phyloP scores from a whole-genome alignment of 768 basidiomycete species.

The Amylocystis lapponica region DNA sequence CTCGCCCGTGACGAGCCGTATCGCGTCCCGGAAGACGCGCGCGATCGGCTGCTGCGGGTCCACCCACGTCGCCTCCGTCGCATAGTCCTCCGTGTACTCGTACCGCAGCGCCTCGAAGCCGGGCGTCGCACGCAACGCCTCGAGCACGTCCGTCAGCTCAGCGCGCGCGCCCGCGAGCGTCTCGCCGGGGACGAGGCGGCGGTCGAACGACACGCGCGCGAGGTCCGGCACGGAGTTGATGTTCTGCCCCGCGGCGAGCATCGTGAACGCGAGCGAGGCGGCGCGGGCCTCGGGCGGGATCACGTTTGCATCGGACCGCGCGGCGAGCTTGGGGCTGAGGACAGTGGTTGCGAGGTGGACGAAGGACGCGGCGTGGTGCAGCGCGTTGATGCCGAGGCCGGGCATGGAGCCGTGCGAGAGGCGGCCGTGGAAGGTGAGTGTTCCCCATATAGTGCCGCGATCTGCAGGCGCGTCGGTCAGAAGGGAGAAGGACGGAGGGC shows the following conservation, averaged over 20 bases:
- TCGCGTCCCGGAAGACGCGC: constrained; percentile 1
- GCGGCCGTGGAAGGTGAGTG: constrained; percentile 2
- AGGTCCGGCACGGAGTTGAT: constrained; percentile 3
- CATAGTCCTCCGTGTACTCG: constrained; percentile 4
- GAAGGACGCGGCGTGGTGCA: constrained; percentile 3
- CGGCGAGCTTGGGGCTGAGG: not conserved
- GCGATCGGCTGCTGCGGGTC: constrained; percentile 5
- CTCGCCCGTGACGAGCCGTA: constrained; percentile 1
- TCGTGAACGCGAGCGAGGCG: constrained; percentile 1
- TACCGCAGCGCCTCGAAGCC: constrained; percentile 1
- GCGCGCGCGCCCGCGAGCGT: constrained; percentile 4
- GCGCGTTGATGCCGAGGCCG: constrained; percentile 4
- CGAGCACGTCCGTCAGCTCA: constrained; percentile 1
- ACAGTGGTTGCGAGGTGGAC: constrained; percentile 1
- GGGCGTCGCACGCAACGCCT: not conserved
- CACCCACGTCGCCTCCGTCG: constrained; percentile 3
- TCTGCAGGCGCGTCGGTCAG: constrained; percentile 1
- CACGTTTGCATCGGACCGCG: not conserved
- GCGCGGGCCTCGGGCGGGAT: constrained; percentile 4
- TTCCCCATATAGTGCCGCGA: constrained; percentile 5
- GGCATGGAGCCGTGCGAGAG: constrained; percentile 4
- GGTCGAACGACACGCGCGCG: constrained; percentile 3
- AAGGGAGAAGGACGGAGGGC: not conserved
- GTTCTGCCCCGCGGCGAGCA: not conserved
- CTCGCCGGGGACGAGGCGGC: constrained; percentile 6